phyloP scores from a whole-genome alignment of 2,329 filamentous ascomycete species.

The Colletotrichum theobromicola region DNA sequence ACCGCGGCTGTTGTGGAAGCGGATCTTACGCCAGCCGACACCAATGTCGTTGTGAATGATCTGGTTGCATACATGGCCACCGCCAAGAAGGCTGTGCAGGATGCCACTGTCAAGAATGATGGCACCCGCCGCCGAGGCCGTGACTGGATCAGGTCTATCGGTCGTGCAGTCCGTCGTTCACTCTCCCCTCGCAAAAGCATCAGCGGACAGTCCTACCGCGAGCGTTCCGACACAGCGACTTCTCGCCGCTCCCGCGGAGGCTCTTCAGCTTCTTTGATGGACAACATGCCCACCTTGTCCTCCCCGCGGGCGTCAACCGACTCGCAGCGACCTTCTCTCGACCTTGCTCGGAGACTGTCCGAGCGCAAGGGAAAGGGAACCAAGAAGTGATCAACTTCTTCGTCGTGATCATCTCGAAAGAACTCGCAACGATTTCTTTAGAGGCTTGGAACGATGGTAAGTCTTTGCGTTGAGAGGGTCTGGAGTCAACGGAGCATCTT shows the following conservation, averaged over 20 bases:
- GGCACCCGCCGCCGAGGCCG: not conserved
- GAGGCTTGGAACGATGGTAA: fast-evolving
- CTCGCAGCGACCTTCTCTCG: not conserved
- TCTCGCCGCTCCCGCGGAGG: not conserved
- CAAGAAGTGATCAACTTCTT: not conserved
- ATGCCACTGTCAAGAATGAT: not conserved
- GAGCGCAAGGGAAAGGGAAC: not conserved
- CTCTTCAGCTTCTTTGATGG: fast-evolving
- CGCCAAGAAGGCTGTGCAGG: not conserved
- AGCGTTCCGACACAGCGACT: not conserved
- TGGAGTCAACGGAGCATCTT: not conserved
- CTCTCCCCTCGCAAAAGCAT: not conserved
- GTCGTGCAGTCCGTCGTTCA: not conserved
- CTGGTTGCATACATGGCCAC: not conserved
- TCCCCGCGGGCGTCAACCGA: fast-evolving
- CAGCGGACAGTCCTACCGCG: too few relatives aligned
- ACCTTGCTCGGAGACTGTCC: not conserved
- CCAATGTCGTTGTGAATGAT: too few relatives aligned
- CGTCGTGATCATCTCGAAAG: not conserved
- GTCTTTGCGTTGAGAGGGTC: fast-evolving
- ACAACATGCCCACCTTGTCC: not conserved
- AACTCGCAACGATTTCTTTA: not conserved
- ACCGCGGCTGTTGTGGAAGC: not conserved
- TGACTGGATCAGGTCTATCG: not conserved
- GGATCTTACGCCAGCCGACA: too few relatives aligned